Evolutionary conservation across 2,329 filamentous ascomycete genomes (phyloP).

Genomic region (Trichoderma sp.): DNA sequence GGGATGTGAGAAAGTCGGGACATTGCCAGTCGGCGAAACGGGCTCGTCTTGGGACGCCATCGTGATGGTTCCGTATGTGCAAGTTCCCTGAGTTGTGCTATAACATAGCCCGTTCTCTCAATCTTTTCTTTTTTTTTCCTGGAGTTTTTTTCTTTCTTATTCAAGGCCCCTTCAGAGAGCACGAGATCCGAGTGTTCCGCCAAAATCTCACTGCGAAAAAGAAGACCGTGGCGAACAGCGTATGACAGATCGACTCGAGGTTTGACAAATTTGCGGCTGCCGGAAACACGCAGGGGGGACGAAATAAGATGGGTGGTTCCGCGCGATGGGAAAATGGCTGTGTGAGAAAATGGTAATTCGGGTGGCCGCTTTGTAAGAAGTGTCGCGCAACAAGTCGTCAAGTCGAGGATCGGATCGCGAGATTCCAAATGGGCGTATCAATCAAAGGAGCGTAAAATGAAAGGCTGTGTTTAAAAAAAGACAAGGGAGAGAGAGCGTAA

Average conservation of each 20-base stretch:
- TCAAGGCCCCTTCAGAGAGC: neutral
- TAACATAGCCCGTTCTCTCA: conserved; percentile 20
- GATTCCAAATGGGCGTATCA: neutral
- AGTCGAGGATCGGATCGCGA: conserved; percentile 1
- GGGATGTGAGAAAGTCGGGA: conserved; percentile 36
- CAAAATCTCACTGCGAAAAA: neutral
- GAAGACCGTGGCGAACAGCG: neutral
- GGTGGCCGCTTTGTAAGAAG: conserved; percentile 14
- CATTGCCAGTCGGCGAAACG: conserved; percentile 38
- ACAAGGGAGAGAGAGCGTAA: conserved; percentile 6
- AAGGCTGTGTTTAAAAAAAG: neutral
- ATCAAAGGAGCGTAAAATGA: conserved; percentile 13
- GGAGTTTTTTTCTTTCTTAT: neutral
- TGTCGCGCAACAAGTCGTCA: conserved; percentile 14
- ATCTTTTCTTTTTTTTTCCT: neutral
- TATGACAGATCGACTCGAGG: conserved; percentile 16
- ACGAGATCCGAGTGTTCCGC: neutral
- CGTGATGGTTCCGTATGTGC: conserved; percentile 18
- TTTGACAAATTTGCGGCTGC: conserved; percentile 1
- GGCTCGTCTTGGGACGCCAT: conserved; percentile 42
- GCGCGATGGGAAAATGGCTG: conserved; percentile 1
- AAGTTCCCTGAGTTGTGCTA: conserved; percentile 20
- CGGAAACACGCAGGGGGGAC: conserved; percentile 4
- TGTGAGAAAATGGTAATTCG: neutral
- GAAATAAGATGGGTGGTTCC: neutral